Evolutionary conservation across 2,329 filamentous ascomycete genomes (phyloP), one percentile per base, ranked within the genome.

Genomic region (Aureobasidium sp.): DNA sequence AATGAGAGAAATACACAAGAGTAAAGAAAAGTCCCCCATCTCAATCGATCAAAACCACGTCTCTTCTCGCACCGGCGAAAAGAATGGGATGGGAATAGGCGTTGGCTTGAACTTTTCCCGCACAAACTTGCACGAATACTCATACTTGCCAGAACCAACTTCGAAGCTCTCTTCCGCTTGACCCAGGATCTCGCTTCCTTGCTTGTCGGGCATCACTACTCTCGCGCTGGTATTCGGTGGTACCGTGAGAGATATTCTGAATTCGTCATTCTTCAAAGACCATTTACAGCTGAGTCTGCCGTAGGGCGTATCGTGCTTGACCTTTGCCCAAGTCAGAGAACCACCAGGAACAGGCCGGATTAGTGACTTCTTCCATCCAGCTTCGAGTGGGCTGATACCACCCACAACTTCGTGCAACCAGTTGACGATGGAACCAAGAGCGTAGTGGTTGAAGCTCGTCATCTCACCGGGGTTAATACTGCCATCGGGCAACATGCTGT

Each of bases 41-140:
- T n/a, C n/a, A n/a, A n/a, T n/a, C n/a, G n/a, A n/a, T n/a, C n/a
- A n/a, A 34, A 40, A 50, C 47, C 47, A 50, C 1, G 16, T 17
- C 22, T 50, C 47, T 7, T 50, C 17, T n/a, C 22, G 16, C 2
- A 50, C 25, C 1, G 25, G 24, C 3, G 35, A 17, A 11, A 21
- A 50, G 21, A 52, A 42, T 2, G 38, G 48, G 11, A 42, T 35
- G 2, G 48, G 29, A 6, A 52, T 52, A n/a, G 37, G 37, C 19
- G 70, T 89, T 32, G 88, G 86, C 54, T 74, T 93, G 58, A 85
- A 90, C 70, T 88, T 91, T 81, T 79, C 84, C 14, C 42, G 22
- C 14, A 37, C 29, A 19, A 45, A 29, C 10, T 32, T 21, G 34
- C 55, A 56, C 6, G 39, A 41, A 17, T 54, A 56, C 6, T 37